Evolutionary conservation across 1,284 basidiomycete genomes (phyloP), one percentile per base, ranked within the genome.

Genomic region (Coniophora puteana): DNA sequence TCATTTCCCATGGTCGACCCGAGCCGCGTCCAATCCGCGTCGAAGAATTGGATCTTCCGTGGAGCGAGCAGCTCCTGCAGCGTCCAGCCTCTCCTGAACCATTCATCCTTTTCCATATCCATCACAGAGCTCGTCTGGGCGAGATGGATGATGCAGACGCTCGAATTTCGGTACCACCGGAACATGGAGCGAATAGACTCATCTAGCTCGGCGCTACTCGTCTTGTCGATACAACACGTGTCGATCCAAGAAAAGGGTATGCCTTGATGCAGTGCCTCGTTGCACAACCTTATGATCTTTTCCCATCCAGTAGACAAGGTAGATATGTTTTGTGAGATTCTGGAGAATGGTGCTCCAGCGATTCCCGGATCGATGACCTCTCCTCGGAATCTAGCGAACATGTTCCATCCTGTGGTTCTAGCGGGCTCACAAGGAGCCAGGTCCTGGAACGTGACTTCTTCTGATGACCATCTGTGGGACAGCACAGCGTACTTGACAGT

Each of bases 401-500:
- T n/a, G n/a, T n/a, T n/a, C n/a, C n/a, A n/a, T n/a, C n/a, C n/a
- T n/a, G n/a, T n/a, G n/a, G n/a, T n/a, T n/a, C n/a, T n/a, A n/a
- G n/a, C n/a, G n/a, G n/a, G n/a, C n/a, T n/a, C n/a, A n/a, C n/a
- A n/a, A n/a, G n/a, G n/a, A n/a, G 13, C n/a, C 43, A 57, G 46
- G 10, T 56, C 42, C 3, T 5, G 14, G 12, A 41, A 40, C 20
- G 6, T 12, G n/a, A 46, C 41, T 22, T 27, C 46, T 7, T 24
- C 51, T 8, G 18, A 23, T n/a, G 20, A 31, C 49, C 49, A 42
- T 5, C 29, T 41, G 23, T 56, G 52, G 1, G 54, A 52, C 14
- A 53, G 41, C 23, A 44, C 25, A 17, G 51, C 51, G 1, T 53
- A 53, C 34, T 54, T 53, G 8, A 56, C 35, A 38, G 43, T 34